Base-by-base conservation (phyloP, 371 early-diverging fungal genomes). In the Mortierella sp. region DNA sequence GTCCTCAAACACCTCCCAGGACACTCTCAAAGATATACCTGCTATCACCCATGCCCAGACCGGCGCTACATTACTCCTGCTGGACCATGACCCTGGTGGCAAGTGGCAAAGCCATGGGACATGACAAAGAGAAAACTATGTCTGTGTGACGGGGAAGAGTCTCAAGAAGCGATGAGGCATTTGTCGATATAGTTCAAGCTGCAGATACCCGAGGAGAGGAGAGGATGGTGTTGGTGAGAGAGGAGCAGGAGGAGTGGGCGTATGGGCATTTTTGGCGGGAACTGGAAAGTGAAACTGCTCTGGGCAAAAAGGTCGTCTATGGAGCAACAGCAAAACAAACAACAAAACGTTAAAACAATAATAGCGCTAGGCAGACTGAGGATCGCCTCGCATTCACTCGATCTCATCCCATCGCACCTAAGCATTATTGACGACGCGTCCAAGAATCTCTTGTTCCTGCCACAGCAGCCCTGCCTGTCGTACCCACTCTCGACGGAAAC, bases 41-140 rank as follows among this genome's bases (percentile, higher is more conserved):
- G 66, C n/a, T 16, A 69, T 85, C 64, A 85, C 85, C 6, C 86
- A 85, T 64, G 80, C 66, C 4, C 86, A 85, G 40, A 80, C 77
- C 4, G 86, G 78, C 13, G 76, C 79, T 2, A 64, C 64, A 13
- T 44, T 69, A 4, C 31, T 44, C 10, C 64, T 85, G 7, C 22
- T 85, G 34, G 73, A 77, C 3, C 19, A 41, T 2, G 80, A 85
- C 73, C 66, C 71, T 2, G 70, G 69, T 19, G 31, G 63, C 24
- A 76, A 66, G 69, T 19, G 31, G 63, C 24, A 76, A 66, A 44
- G 68, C 80, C 10, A 53, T 83, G 3, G 45, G 65, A 1, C 80
- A 79, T 40, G 66, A 48, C 16, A 63, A 72, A 7, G 86, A 85
- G 64, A 66, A n/a, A 66, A 24, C 75, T 79, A 7, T 85, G 74